Base-by-base conservation (phyloP, 805 yeast species). In the Lipomyces kockii region DNA sequence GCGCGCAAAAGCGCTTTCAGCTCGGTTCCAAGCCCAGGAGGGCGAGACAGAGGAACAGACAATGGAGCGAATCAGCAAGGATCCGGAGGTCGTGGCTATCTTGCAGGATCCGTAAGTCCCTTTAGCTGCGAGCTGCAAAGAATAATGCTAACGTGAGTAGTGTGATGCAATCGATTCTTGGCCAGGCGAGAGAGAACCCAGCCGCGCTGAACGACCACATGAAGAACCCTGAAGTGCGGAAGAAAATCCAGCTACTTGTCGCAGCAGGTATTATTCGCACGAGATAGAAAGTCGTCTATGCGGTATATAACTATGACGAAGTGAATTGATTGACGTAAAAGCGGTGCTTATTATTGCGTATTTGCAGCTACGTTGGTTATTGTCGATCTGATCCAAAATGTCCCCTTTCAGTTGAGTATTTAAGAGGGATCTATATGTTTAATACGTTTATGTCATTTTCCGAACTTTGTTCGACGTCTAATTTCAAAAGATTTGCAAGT, bases 161-260 rank as follows among this genome's bases (percentile, higher is more conserved):
- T 12, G 92, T 94, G 55, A 94, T 95, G 98, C 95, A 92, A 81
- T 89, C 94, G 65, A 95, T 95, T 72, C 84, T 95, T 78, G 89
- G 87, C 74, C 99, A 95, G 82, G 98, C 98, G 22, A 90, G 89
- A 79, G 91, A 87, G 68, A 90, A 95, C 78, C 99, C 99, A 61
- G 97, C 97, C 57, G 98, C 98, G 64, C 84, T 95, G 74, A 96
- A 91, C 78, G 98, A 94, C 75, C 99, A 95, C 81, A 92, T 95
- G 97, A 90, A 87, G 84, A 95, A 95, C 81, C 98, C 99, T 53
- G 96, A 88, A 69, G 90, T 95, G 61, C 86, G 88, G 76, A 89
- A 88, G 79, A 95, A 95, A 86, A 88, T 95, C 74, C 89, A 90
- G 79, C 84, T 90, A 74, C 85, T 95, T 79, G 89, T 93, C 78